Conservation (phyloP, 768 basidiomycete genomes). For the Kwoniella heveanensis region DNA sequence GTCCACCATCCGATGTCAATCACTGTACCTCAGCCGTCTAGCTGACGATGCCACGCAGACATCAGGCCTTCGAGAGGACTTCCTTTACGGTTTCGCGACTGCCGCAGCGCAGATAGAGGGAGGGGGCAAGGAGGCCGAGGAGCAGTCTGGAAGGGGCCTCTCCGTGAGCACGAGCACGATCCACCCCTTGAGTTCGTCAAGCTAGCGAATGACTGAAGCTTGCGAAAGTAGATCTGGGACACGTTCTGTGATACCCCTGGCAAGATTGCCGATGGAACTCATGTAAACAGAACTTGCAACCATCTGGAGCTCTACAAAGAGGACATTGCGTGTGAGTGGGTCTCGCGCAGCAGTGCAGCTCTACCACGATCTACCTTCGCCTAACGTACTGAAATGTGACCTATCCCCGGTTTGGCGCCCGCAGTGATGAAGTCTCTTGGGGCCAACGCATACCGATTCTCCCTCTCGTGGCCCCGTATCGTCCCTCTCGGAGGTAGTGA, state of each 20-base stretch:
- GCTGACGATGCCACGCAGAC: conserved; percentile 5
- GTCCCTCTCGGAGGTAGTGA: conserved; percentile 69
- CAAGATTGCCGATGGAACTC: conserved; percentile 68
- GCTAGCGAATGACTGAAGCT: background rate
- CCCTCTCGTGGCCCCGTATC: conserved; percentile 73
- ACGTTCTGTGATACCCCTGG: conserved; percentile 68
- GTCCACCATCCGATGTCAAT: too few relatives aligned
- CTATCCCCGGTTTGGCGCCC: too few relatives aligned
- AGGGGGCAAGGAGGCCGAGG: conserved; percentile 58
- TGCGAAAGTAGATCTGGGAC: conserved; percentile 66
- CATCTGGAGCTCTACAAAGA: conserved; percentile 67
- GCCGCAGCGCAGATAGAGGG: conserved; percentile 78
- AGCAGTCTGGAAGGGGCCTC: conserved; percentile 30
- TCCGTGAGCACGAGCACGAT: conserved; percentile 24
- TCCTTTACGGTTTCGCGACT: conserved; percentile 53
- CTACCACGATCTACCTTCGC: too few relatives aligned
- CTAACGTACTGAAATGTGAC: too few relatives aligned
- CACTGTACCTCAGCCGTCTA: too few relatives aligned
- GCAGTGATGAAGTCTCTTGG: conserved; percentile 65
- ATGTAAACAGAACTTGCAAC: conserved; percentile 72
- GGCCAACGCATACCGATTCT: conserved; percentile 74
- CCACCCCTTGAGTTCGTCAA: too few relatives aligned
- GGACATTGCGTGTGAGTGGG: conserved; percentile 39
- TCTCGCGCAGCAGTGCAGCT: too few relatives aligned
- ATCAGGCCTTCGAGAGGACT: conserved; percentile 25